Evolutionary conservation across 2,329 filamentous ascomycete species (phyloP).

Genomic region (Fusarium zealandicum): DNA sequence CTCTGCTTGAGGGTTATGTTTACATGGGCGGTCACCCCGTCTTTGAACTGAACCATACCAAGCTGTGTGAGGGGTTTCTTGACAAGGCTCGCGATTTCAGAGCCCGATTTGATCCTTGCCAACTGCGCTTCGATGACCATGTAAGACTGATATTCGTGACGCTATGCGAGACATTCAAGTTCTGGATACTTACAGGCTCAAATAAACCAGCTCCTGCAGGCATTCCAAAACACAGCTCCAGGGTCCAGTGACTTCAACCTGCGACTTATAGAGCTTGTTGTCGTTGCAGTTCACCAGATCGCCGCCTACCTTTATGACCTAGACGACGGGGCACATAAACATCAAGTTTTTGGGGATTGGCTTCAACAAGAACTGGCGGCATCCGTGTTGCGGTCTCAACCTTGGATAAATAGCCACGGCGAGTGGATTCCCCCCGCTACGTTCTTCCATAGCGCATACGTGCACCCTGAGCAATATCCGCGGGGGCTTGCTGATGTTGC

Average conservation of each 20-base stretch:
- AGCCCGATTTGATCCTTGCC: neutral
- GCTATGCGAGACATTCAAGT: neutral
- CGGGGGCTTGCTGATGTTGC: conserved; percentile 2
- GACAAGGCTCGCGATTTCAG: conserved; percentile 9
- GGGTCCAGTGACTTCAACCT: neutral
- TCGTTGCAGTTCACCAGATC: conserved; percentile 18
- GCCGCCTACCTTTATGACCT: conserved; percentile 15
- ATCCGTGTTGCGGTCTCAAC: neutral
- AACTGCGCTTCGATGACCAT: accelerated
- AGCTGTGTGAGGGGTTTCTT: conserved; percentile 6
- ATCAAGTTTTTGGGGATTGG: conserved; percentile 8
- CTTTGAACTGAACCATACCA: accelerated
- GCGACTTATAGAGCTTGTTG: conserved; percentile 16
- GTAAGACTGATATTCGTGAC: neutral
- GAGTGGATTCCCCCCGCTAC: neutral
- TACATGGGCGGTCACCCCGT: neutral
- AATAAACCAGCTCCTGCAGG: neutral
- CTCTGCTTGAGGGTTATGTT: neutral
- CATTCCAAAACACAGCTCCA: neutral
- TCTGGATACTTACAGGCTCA: no score
- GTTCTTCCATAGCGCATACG: conserved; percentile 14
- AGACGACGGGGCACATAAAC: conserved; percentile 14
- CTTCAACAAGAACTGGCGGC: neutral
- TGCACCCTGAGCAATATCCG: conserved; percentile 3
- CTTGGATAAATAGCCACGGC: neutral